Conservation (phyloP, 2,329 filamentous ascomycete genomes). For the Diaporthe humulicola region DNA sequence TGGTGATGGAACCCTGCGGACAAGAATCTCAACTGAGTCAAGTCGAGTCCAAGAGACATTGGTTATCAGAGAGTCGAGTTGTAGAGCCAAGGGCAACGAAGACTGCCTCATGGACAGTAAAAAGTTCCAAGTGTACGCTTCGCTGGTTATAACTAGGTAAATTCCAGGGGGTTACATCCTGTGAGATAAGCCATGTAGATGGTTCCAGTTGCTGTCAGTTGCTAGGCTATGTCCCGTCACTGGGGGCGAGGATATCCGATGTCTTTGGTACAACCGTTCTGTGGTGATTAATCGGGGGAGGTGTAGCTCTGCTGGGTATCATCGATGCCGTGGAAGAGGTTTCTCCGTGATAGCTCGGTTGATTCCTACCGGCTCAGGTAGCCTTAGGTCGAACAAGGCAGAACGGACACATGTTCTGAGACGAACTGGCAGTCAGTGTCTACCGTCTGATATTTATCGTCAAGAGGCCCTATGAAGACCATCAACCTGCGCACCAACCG, state of each 20-base stretch:
- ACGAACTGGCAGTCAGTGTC: conserved; percentile 7
- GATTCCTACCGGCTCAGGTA: not conserved
- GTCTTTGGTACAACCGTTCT: not conserved
- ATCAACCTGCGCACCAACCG: too few relatives aligned
- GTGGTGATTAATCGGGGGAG: not conserved
- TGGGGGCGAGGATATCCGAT: not conserved
- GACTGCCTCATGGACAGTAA: not conserved
- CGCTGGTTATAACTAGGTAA: not conserved
- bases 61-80: not conserved
- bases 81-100: not conserved
- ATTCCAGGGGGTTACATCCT: not conserved
- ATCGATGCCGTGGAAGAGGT: not conserved
- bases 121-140: not conserved
- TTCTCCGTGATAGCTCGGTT: not conserved
- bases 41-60: not conserved
- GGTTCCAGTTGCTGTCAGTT: not conserved
- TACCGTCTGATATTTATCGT: conserved; percentile 3
- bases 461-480: not conserved
- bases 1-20: not conserved
- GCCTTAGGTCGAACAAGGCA: not conserved
- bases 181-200: not conserved
- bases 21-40: not conserved
- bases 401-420: not conserved
- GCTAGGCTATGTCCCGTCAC: not conserved
- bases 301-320: not conserved